Evolutionary conservation across 805 yeast genomes (phyloP), one percentile per base, ranked within the genome.

Genomic region (Cyberlindnera mycetangii): DNA sequence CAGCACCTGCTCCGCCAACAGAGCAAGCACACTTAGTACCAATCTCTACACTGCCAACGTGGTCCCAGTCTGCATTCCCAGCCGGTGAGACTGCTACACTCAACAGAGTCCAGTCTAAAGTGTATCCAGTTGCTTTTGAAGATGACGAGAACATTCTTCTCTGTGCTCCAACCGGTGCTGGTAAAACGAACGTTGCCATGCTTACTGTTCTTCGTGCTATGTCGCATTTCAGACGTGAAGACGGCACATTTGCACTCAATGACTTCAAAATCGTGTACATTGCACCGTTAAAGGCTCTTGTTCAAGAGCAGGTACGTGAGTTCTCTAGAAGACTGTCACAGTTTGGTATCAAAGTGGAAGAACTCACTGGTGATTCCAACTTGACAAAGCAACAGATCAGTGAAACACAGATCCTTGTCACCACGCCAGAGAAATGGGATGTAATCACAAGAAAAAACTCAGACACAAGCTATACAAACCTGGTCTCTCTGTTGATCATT

Each of bases 91-190:
- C 89, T 0, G 57, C 74, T 2, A 68, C 82, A 1, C 72, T 93
- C 52, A 93, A 93, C 62, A 68, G 88, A 42, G 78, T 93, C 14
- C 99, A 93, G 63, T 85, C 96, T 1, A 77, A 76, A 49, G 89
- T 90, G 0, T 88, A 66, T 51, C 93, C 93, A 1, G 59, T 70
- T n/a, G 97, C 96, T 0, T 87, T 92, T 51, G 57, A 72, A 4
- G 66, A 76, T 1, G 93, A 87, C 58, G 72, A 74, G 5, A 92
- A 90, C 56, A 61, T 93, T 32, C 67, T 92, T 15, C 69, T 92
- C 54, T 92, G 98, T 74, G 98, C 99, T 1, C 99, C 99, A 7
- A 92, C 99, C 0, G 99, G 99, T 69, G 97, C 97, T 3, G 99
- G 99, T 68, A 92, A 92, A 62, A 92, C 99, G 18, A 93, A 93